Evolutionary conservation across 371 early-diverging fungal species (phyloP).

Genomic region (Mucor irregularis): DNA sequence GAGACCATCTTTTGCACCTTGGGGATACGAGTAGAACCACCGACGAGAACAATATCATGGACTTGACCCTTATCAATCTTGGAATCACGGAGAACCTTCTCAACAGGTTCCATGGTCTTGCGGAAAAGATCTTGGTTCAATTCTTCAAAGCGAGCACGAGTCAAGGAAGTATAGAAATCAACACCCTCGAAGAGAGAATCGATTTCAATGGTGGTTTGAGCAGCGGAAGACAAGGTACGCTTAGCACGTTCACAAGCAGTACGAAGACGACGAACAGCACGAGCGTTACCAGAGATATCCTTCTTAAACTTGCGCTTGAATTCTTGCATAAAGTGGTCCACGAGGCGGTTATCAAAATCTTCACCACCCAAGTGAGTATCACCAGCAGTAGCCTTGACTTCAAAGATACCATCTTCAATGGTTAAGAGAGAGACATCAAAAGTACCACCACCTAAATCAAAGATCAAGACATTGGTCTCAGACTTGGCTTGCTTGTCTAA

Average conservation of each 20-base stretch:
- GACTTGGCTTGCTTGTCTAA: constrained; percentile 72
- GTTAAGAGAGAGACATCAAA: constrained; percentile 80
- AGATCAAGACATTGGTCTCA: constrained; percentile 87
- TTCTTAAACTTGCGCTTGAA: constrained; percentile 84
- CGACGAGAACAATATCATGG: constrained; percentile 97
- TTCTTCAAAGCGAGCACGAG: constrained; percentile 93
- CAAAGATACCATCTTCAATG: no score
- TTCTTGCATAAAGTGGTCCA: constrained; percentile 78
- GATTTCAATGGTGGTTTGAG: no score
- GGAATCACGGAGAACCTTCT: no score
- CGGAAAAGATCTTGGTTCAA: constrained; percentile 86
- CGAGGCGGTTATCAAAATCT: no score
- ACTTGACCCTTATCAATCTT: constrained; percentile 91
- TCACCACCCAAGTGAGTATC: no score
- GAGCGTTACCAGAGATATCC: constrained; percentile 80
- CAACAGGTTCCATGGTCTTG: no score
- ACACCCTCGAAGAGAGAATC: constrained; percentile 90
- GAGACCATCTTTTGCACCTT: constrained; percentile 98
- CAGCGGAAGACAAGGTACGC: no score
- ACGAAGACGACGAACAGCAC: constrained; percentile 90
- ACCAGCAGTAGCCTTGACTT: no score
- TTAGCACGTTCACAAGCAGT: constrained; percentile 94
- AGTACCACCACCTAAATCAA: constrained; percentile 96
- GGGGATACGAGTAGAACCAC: constrained; percentile 99
- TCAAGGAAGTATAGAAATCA: constrained; percentile 86